These are phyloP conservation scores for Remersonia thermophila DNA, from an alignment of 2,329 filamentous ascomycete genomes.

Conservation along the genomic window DNA sequence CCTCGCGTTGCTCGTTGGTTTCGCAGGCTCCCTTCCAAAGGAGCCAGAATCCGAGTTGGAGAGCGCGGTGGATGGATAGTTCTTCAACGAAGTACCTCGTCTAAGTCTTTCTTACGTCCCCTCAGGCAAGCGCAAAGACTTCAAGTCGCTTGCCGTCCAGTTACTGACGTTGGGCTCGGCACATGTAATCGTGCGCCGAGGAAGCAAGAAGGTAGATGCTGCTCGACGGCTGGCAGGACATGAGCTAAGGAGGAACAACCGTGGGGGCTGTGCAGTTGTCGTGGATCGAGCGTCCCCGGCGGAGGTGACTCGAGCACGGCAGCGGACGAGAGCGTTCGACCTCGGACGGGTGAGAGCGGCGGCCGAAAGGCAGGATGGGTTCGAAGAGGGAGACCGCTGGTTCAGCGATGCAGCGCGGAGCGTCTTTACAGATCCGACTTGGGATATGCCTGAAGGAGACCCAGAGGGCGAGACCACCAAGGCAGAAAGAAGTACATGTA, in stretches of 20 bases:
- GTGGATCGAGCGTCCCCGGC: not conserved
- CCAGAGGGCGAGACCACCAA: no score
- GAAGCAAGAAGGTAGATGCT: constrained; percentile 8
- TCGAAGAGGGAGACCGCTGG: no score
- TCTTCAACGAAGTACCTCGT: no score
- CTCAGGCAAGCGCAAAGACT: constrained; percentile 54
- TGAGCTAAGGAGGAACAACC: constrained; percentile 2
- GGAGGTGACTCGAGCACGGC: no score
- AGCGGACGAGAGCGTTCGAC: not conserved
- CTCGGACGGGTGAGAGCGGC: no score
- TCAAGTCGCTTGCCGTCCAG: constrained; percentile 46
- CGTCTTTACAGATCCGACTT: no score
- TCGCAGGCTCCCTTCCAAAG: not conserved
- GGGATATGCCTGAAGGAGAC: no score
- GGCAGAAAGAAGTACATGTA: no score
- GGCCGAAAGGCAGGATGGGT: no score
- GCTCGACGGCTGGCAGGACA: constrained; percentile 11
- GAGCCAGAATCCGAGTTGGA: no score
- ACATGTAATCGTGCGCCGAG: constrained; percentile 32
- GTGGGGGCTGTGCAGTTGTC: not conserved
- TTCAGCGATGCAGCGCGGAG: no score
- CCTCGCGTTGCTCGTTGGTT: not conserved
- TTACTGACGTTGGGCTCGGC: constrained; percentile 29
- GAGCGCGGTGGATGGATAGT: no score
- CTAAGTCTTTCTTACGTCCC: constrained; percentile 45